These are phyloP conservation scores for Cucumis hystrix DNA, from an alignment of 306 rosid genomes.

Conservation along the genomic window DNA sequence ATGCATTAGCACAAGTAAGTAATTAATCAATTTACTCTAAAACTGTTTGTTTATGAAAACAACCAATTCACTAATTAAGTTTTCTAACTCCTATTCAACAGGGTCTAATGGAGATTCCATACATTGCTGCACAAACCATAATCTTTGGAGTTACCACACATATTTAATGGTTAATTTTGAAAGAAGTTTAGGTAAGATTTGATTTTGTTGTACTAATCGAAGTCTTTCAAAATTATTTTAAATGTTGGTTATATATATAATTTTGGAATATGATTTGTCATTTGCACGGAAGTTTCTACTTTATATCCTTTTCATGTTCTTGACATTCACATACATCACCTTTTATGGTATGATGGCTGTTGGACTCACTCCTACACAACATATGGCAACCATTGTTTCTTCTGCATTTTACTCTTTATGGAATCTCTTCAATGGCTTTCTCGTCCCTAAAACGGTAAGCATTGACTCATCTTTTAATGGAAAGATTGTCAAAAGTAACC, in stretches of 20 bases:
- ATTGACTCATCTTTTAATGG: too few relatives aligned
- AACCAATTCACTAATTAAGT: too few relatives aligned
- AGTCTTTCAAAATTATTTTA: too few relatives aligned
- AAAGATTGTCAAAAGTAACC: too few relatives aligned
- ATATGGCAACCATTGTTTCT: conserved; percentile 64
- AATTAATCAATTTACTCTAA: too few relatives aligned
- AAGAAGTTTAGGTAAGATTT: conserved; percentile 34
- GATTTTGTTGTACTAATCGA: not conserved
- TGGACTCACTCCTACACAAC: conserved; percentile 73
- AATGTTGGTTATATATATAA: too few relatives aligned
- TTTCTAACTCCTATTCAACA: not conserved
- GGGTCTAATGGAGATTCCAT: conserved; percentile 80
- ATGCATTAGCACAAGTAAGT: conserved; percentile 64
- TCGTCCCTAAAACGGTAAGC: conserved; percentile 71
- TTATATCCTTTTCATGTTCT: conserved; percentile 77
- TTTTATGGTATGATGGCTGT: conserved; percentile 92
- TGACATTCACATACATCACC: conserved; percentile 89
- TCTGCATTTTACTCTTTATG: conserved; percentile 89
- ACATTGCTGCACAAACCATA: conserved; percentile 55
- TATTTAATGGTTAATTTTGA: conserved; percentile 69
- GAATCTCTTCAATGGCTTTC: conserved; percentile 94
- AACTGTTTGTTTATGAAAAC: too few relatives aligned
- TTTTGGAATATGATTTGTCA: not conserved
- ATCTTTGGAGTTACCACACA: conserved; percentile 58
- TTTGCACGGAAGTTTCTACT: conserved; percentile 67